phyloP scores from a whole-genome alignment of 208 protist genomes.

The Wallacemonas sp. region DNA sequence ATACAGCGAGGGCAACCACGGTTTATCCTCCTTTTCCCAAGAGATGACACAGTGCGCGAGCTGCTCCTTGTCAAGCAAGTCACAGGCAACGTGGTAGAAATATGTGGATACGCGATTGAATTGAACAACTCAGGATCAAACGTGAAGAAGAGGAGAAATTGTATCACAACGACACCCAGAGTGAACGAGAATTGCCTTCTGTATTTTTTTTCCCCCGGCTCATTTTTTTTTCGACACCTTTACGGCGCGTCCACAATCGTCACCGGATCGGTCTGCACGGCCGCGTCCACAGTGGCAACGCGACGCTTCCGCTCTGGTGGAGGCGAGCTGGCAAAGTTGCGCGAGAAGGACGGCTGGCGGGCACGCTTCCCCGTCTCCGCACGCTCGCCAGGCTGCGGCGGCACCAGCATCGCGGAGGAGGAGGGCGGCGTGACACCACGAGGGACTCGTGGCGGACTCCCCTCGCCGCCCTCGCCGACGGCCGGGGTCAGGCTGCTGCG shows the following conservation, averaged over 20 bases:
- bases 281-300: constrained; percentile 30
- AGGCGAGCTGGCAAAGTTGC: constrained; percentile 6
- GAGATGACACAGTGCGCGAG: no score
- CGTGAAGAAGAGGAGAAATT: no score
- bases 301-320: constrained; percentile 12
- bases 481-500: constrained; percentile 1
- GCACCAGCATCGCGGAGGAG: background rate
- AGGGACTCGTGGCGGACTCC: background rate
- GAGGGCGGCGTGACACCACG: background rate
- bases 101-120: no score
- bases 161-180: no score
- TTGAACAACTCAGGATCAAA: no score
- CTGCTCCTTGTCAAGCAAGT: no score
- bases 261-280: constrained; percentile 67
- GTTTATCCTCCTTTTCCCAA: no score
- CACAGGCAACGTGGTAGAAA: no score
- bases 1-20: no score
- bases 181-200: no score
- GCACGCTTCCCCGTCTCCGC: background rate
- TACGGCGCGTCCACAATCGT: constrained; percentile 47
- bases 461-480: background rate
- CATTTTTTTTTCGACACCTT: no score
- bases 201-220: no score
- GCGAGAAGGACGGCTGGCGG: constrained; percentile 1
- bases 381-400: background rate